Evolutionary conservation across 768 basidiomycete species (phyloP).

Genomic region (Pleurotus cornucopiae): DNA sequence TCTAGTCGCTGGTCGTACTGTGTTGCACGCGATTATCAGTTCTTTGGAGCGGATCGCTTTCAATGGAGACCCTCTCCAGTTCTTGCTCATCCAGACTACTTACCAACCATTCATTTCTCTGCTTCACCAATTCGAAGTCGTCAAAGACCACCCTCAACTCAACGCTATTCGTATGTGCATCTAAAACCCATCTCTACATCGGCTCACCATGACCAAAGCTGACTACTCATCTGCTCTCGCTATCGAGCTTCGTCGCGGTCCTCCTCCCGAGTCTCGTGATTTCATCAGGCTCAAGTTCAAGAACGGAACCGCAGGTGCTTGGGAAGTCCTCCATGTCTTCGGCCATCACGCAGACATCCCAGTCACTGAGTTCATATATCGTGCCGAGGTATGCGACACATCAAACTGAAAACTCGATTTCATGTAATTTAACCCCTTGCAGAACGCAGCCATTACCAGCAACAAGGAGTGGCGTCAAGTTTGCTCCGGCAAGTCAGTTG

Average conservation of each 20-base stretch:
- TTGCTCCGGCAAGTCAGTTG: constrained; percentile 30
- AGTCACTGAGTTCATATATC: constrained; percentile 82
- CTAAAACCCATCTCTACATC: background rate
- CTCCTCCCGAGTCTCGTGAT: constrained; percentile 71
- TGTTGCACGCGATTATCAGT: constrained; percentile 65
- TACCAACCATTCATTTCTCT: constrained; percentile 92
- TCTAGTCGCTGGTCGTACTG: constrained; percentile 77
- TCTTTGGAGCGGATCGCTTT: constrained; percentile 77
- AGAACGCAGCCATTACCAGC: constrained; percentile 51
- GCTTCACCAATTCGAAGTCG: constrained; percentile 71
- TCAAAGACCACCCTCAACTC: constrained; percentile 53
- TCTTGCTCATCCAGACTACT: constrained; percentile 74
- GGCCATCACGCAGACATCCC: constrained; percentile 74
- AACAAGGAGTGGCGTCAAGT: constrained; percentile 51
- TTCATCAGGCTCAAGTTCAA: constrained; percentile 83
- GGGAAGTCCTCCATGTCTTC: constrained; percentile 69
- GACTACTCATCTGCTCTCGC: constrained; percentile 70
- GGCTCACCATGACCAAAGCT: constrained; percentile 38
- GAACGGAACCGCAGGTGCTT: constrained; percentile 68
- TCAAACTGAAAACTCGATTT: no score
- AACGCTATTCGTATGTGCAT: constrained; percentile 57
- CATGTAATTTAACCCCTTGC: background rate
- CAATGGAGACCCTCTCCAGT: constrained; percentile 74
- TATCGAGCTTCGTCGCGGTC: constrained; percentile 75
- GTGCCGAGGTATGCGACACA: constrained; percentile 54